phyloP scores from a whole-genome alignment of 2,329 filamentous ascomycete genomes.

The Penicillium sp. region DNA sequence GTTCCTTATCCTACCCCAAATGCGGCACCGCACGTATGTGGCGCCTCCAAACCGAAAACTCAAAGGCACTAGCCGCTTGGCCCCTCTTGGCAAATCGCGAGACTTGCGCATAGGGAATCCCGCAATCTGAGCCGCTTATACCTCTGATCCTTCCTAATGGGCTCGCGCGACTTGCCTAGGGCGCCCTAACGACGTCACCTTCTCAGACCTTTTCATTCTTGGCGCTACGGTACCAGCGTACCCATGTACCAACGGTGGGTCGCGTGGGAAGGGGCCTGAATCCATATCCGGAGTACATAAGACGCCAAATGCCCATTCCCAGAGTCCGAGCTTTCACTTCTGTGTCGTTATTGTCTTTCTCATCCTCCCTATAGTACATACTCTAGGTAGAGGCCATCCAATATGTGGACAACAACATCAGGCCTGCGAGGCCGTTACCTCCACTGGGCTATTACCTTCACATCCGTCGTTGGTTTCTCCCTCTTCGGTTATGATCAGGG shows the following conservation, averaged over 20 bases:
- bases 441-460: slow-evolving; percentile 27
- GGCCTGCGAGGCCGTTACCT: slow-evolving; percentile 28
- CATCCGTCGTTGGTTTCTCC: slow-evolving; percentile 52
- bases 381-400: slow-evolving; percentile 5
- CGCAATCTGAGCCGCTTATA: slow-evolving; percentile 3
- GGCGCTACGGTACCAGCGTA: slow-evolving; percentile 2
- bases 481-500: slow-evolving; percentile 45
- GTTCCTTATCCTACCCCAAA: not conserved
- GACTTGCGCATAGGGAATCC: not conserved
- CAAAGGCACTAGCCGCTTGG: slow-evolving; percentile 1
- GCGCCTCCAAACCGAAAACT: slow-evolving; percentile 1
- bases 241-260: not conserved
- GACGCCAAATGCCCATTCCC: not conserved
- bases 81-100: not conserved
- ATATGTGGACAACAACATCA: slow-evolving; percentile 34
- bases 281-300: not conserved
- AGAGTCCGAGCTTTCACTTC: not conserved
- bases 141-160: slow-evolving; percentile 2
- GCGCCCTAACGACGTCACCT: slow-evolving; percentile 1
- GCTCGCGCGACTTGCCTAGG: slow-evolving; percentile 4
- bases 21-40: slow-evolving; percentile 1
- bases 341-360: not conserved
- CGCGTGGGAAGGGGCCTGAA: not conserved
- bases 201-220: not conserved
- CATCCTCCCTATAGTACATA: not conserved